Conservation (phyloP, 2,329 filamentous ascomycete genomes). For the Phyllosticta citribraziliensis region DNA sequence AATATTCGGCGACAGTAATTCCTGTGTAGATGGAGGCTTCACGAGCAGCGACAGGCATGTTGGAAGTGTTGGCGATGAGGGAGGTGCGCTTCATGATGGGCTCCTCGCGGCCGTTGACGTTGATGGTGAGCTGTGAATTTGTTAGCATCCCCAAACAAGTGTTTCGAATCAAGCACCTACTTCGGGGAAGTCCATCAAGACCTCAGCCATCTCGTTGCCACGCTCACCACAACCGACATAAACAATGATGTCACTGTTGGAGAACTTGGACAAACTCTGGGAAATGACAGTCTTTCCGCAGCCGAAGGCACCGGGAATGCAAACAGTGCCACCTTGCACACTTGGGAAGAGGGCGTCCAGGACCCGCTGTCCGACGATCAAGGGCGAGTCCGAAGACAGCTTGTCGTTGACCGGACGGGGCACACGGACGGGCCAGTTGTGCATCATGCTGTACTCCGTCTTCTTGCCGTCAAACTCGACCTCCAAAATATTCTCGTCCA, state of each 20-base stretch:
- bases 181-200: slow-evolving; percentile 98
- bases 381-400: slow-evolving; percentile 77
- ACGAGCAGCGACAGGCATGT: slow-evolving; percentile 98
- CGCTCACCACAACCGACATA: slow-evolving; percentile 91
- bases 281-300: slow-evolving; percentile 99
- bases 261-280: slow-evolving; percentile 98
- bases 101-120: slow-evolving; percentile 87
- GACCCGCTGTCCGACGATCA: slow-evolving; percentile 94
- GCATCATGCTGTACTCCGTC: slow-evolving; percentile 95
- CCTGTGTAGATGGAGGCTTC: slow-evolving; percentile 98
- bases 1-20: slow-evolving; percentile 93
- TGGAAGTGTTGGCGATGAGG: slow-evolving; percentile 97
- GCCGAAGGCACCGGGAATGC: slow-evolving; percentile 95
- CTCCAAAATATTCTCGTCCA: slow-evolving; percentile 87
- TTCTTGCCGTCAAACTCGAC: slow-evolving; percentile 96
- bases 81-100: slow-evolving; percentile 99
- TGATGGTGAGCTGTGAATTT: slow-evolving; percentile 63
- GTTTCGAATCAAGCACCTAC: slow-evolving; percentile 26
- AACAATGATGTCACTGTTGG: slow-evolving; percentile 97
- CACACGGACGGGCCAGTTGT: slow-evolving; percentile 94
- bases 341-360: slow-evolving; percentile 92
- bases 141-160: slow-evolving; percentile 14
- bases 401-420: slow-evolving; percentile 89
- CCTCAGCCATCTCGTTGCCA: slow-evolving; percentile 99
- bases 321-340: slow-evolving; percentile 94